Evolutionary conservation across 768 basidiomycete genomes (phyloP), one percentile per base, ranked within the genome.

Genomic region (Tylopilus balloui): DNA sequence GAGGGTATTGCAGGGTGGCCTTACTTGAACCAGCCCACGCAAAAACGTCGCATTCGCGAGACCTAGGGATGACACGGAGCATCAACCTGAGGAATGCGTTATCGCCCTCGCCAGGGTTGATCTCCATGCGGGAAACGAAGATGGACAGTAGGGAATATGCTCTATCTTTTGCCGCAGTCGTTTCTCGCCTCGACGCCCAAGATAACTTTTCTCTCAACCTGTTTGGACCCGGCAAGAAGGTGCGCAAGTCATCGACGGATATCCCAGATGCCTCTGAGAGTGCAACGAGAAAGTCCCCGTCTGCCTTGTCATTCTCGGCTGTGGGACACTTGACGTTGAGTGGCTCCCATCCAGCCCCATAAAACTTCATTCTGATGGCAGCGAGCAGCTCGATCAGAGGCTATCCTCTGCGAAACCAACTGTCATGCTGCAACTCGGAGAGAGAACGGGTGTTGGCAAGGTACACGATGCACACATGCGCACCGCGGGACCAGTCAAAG

Each of bases 281-380:
- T 17, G 27, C 17, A 12, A 31, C 11, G 0, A 62, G 51, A 38
- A 61, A 59, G 6, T 0, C 19, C 8, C 15, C 23, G 17, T 61
- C 61, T n/a, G 61, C 60, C 46, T 60, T 63, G 42, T 61, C 60
- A 6, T 61, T 61, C 3, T 61, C 61, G 4, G 44, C 25, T 12
- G 25, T 42, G 31, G 25, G 25, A 27, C 25, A 20, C n/a, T 42
- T 48, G 12, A 53, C 48, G 20, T 60, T 55, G 6, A 61, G 54
- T 0, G 57, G 34, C 17, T 42, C 43, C 60, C 60, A 63, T 5
- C 20, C 41, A 20, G 2, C 31, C 21, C 60, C 60, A 15, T 63
- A 63, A 10, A 63, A 61, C 37, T 61, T 61, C 42, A 56, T 51
- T 34, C 57, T 52, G 13, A 28, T 27, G 8, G 60, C 54, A 7